These are phyloP conservation scores for Pisolithus marmoratus DNA, from an alignment of 768 basidiomycete species.

Conservation along the genomic window DNA sequence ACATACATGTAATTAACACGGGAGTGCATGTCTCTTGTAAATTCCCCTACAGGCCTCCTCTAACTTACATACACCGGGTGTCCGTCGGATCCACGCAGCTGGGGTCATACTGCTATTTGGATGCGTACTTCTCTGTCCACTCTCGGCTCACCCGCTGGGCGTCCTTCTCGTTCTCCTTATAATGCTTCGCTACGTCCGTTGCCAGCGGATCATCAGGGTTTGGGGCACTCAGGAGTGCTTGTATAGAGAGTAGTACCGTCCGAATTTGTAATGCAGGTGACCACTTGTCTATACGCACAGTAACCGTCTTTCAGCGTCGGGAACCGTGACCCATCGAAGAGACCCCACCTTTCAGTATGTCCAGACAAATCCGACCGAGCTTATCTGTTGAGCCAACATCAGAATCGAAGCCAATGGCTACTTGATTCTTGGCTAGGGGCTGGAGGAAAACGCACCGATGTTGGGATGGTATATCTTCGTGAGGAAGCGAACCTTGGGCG, in stretches of 20 bases:
- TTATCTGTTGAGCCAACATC: slow-evolving; percentile 58
- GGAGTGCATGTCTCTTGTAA: too few species aligned
- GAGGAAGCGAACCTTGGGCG: slow-evolving; percentile 95
- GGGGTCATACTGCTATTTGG: slow-evolving; percentile 9
- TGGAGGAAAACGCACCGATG: slow-evolving; percentile 67
- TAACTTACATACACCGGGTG: neutral
- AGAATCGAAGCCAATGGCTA: neutral
- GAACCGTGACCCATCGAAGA: neutral
- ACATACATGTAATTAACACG: too few species aligned
- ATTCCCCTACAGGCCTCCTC: neutral
- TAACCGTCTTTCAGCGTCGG: neutral
- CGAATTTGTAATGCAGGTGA: slow-evolving; percentile 98
- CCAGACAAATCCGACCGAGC: slow-evolving; percentile 95
- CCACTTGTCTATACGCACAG: slow-evolving; percentile 81
- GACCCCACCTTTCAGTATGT: slow-evolving; percentile 84
- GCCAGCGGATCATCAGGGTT: slow-evolving; percentile 96
- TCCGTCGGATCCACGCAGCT: slow-evolving; percentile 1
- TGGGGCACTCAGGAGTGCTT: slow-evolving; percentile 92
- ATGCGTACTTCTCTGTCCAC: slow-evolving; percentile 91
- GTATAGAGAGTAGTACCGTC: slow-evolving; percentile 93
- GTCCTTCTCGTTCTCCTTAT: slow-evolving; percentile 94
- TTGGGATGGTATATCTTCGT: slow-evolving; percentile 99
- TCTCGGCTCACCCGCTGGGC: slow-evolving; percentile 89
- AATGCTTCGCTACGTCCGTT: slow-evolving; percentile 95
- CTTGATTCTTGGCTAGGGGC: neutral